Evolutionary conservation across 352 stramenopile genomes (phyloP).

Genomic region (Elongisporangium senticosum): DNA sequence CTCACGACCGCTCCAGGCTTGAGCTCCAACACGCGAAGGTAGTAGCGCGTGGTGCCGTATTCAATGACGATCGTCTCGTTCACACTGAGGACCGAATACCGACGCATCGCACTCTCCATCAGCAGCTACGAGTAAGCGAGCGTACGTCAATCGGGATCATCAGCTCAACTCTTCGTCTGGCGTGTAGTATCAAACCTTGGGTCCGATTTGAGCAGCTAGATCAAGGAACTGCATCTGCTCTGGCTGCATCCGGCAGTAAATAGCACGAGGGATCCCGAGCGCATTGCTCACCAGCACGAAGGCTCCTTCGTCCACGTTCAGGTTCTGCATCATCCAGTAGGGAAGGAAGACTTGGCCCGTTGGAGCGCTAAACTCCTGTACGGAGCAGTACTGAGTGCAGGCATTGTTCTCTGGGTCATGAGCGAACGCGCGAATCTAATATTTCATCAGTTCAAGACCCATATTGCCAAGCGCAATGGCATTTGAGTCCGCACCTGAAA

Average conservation of each 20-base stretch:
- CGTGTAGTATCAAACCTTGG: constrained; percentile 28
- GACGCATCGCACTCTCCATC: constrained; percentile 49
- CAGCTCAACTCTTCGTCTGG: background rate
- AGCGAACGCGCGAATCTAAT: constrained; percentile 18
- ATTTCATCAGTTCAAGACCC: background rate
- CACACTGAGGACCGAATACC: constrained; percentile 50
- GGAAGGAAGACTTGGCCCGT: constrained; percentile 47
- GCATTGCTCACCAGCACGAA: constrained; percentile 32
- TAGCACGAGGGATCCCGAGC: constrained; percentile 23
- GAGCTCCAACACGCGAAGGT: constrained; percentile 44
- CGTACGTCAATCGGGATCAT: background rate
- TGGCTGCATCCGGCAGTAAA: constrained; percentile 56
- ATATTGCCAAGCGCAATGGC: background rate
- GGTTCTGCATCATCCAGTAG: constrained; percentile 70
- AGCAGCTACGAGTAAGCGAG: constrained; percentile 19
- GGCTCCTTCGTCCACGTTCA: constrained; percentile 31
- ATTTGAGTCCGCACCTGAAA: constrained; percentile 27
- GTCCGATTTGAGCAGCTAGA: constrained; percentile 44
- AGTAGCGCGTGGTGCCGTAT: constrained; percentile 35
- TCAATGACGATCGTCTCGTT: constrained; percentile 49
- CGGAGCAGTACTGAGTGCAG: constrained; percentile 37
- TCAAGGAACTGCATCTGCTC: constrained; percentile 41
- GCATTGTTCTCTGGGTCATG: background rate
- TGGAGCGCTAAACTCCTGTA: constrained; percentile 60
- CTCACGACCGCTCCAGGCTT: constrained; percentile 39